Conservation (phyloP, 371 early-diverging fungal genomes). For the Mucor lusitanicus region DNA sequence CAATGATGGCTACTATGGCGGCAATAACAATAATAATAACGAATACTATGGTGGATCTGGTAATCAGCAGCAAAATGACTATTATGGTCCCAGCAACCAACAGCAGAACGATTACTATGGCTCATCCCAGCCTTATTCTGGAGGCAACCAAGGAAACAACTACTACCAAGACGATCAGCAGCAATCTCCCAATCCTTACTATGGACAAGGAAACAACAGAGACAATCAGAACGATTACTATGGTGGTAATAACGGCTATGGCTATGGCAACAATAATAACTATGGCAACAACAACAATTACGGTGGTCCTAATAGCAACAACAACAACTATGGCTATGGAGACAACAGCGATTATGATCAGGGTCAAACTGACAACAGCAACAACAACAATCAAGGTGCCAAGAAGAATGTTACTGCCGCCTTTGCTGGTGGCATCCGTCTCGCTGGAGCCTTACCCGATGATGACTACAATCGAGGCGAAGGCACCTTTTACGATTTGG, state of each 20-base stretch:
- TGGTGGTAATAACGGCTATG: not conserved
- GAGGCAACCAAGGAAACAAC: not conserved
- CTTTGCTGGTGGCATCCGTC: constrained; percentile 7
- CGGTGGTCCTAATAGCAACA: not conserved
- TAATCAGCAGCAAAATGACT: not conserved
- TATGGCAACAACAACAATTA: not conserved
- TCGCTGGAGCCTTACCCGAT: constrained; percentile 13
- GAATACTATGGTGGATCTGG: no score
- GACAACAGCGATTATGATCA: not conserved
- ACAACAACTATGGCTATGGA: not conserved
- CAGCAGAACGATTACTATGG: not conserved
- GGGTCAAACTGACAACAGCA: not conserved
- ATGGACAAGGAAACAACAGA: not conserved
- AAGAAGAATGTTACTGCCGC: not conserved
- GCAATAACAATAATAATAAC: not conserved
- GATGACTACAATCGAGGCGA: constrained; percentile 22
- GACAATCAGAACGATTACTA: not conserved
- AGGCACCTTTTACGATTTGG: constrained; percentile 41
- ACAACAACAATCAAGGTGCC: not conserved
- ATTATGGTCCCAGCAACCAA: not conserved
- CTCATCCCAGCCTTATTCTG: not conserved
- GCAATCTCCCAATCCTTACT: not conserved
- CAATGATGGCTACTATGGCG: not conserved
- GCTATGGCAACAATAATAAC: not conserved
- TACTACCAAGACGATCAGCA: not conserved